Conservation (phyloP, 2,329 filamentous ascomycete species). For the Colletotrichum noveboracense region DNA sequence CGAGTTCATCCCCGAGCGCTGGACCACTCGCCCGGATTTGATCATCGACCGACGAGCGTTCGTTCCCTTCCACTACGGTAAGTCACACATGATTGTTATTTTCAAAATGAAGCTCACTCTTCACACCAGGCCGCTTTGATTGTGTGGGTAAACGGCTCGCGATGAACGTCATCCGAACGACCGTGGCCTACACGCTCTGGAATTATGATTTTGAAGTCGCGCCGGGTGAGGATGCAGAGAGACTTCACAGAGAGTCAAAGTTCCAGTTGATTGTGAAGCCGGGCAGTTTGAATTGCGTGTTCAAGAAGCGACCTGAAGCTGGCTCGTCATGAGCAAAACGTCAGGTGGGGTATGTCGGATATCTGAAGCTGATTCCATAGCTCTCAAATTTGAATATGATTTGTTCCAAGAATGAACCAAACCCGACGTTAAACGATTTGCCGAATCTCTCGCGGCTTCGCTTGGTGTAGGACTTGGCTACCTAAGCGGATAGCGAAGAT, state of each 20-base stretch:
- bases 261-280: constrained; percentile 15
- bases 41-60: constrained; percentile 24
- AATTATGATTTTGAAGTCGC: constrained; percentile 18
- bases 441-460: too few species aligned
- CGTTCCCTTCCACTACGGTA: constrained; percentile 2
- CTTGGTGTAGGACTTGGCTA: too few species aligned
- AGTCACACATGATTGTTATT: too few species aligned
- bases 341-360: too few species aligned
- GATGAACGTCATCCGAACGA: constrained; percentile 1
- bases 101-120: not conserved
- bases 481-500: too few species aligned
- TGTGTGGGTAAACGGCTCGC: constrained; percentile 15
- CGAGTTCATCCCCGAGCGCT: constrained; percentile 28
- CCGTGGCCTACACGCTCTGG: constrained; percentile 16
- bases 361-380: too few species aligned
- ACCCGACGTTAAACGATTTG: too few species aligned
- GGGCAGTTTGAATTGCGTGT: constrained; percentile 7
- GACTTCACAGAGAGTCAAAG: not conserved
- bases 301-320: not conserved
- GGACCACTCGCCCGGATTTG: constrained; percentile 24
- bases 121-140: not conserved
- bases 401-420: too few species aligned
- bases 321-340: not conserved
- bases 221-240: constrained; percentile 2
- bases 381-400: too few species aligned